phyloP scores from a whole-genome alignment of 2,329 filamentous ascomycete genomes.

The Nemania bipapillata region DNA sequence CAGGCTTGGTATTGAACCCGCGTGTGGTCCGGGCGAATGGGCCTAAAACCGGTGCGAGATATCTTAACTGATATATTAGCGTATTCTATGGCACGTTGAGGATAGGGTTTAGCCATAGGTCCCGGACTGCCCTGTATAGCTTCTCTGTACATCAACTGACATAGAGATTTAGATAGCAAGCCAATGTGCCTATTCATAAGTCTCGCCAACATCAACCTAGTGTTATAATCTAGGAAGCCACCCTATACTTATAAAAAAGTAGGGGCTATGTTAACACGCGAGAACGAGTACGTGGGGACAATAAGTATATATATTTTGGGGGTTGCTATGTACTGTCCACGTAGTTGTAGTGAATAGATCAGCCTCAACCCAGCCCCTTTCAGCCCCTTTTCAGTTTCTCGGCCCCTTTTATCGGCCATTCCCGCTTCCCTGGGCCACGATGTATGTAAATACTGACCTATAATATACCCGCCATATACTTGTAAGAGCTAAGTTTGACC shows the following conservation, averaged over 20 bases:
- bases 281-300: neutral
- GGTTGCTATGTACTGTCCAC: no score
- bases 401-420: conserved; percentile 23
- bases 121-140: neutral
- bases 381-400: conserved; percentile 1
- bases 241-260: neutral
- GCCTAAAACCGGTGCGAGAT: neutral
- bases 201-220: neutral
- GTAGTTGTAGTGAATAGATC: conserved; percentile 16
- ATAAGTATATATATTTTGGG: conserved; percentile 34
- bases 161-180: neutral
- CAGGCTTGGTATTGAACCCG: neutral
- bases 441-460: neutral
- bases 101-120: neutral
- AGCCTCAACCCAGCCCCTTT: conserved; percentile 46
- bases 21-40: neutral
- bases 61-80: neutral
- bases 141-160: no score
- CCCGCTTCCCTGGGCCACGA: conserved; percentile 29
- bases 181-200: neutral
- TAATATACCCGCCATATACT: neutral
- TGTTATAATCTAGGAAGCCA: neutral
- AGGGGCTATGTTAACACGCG: conserved; percentile 17
- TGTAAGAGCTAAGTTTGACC: neutral
- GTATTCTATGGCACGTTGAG: neutral